Conservation (phyloP, 169 alveolate genomes). For the Haemoproteus tartakovskyi region DNA sequence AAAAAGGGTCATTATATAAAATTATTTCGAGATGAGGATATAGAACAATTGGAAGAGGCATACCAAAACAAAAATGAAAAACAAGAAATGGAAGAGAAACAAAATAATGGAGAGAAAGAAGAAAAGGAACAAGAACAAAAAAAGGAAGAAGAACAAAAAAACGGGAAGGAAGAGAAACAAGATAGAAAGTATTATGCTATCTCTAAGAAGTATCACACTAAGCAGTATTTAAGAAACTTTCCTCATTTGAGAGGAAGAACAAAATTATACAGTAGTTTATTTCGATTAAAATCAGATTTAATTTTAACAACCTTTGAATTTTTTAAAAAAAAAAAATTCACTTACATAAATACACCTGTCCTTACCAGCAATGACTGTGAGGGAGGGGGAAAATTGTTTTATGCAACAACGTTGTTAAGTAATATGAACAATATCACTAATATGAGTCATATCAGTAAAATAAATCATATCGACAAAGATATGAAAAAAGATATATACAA, state of each 20-base stretch:
- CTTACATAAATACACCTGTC: constrained; percentile 97
- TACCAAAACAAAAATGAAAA: constrained; percentile 61
- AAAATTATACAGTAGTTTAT: constrained; percentile 80
- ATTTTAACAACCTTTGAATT: constrained; percentile 81
- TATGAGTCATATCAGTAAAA: too few relatives aligned
- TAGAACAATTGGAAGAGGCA: constrained; percentile 59
- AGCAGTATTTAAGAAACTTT: constrained; percentile 70
- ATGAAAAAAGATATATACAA: constrained; percentile 14
- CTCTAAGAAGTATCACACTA: constrained; percentile 72
- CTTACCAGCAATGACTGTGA: constrained; percentile 98
- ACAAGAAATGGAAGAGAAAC: constrained; percentile 48
- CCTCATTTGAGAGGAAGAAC: constrained; percentile 78
- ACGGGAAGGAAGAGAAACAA: background rate
- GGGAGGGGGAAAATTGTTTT: constrained; percentile 98
- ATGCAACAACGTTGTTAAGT: constrained; percentile 88
- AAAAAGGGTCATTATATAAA: constrained; percentile 72
- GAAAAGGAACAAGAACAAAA: too few relatives aligned
- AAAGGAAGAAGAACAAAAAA: background rate
- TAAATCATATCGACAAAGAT: too few relatives aligned
- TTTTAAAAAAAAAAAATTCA: constrained; percentile 85
- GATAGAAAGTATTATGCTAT: constrained; percentile 69
- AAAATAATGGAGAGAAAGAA: background rate
- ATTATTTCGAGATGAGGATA: constrained; percentile 72
- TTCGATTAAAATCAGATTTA: constrained; percentile 85
- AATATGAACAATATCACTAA: too few relatives aligned